Evolutionary conservation across 305 asterid species (phyloP), one percentile per base, ranked within the genome.

Genomic region (Fraxinus nigra): DNA sequence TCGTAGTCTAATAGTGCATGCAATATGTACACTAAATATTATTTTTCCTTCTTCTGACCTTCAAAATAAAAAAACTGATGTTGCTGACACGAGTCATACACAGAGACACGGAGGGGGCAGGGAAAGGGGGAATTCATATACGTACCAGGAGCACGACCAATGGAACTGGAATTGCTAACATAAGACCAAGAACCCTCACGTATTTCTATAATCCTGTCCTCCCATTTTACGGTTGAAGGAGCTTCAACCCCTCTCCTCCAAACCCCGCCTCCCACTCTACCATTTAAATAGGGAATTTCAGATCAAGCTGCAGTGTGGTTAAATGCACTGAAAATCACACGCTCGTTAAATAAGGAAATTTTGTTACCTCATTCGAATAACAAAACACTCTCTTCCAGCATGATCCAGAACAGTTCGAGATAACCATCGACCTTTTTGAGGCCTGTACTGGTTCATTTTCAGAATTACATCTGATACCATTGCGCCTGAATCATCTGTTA

Each of bases 401-500:
- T 95, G 97, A 82, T 95, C 99, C 78, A 93, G 87, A 82, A 93
- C 97, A 1, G 99, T 93, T 20, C 97, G 91, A 37, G 98, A 90
- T 72, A 95, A 79, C 99, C 98, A 95, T 70, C 99, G 89, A 24
- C 99, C 99, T 86, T 90, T 94, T 81, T 95, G 99, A 16, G 98
- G 98, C 16, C 93, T 89, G 79, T 93, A 93, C 22, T 82, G 91
- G 83, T 92, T 93, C 98, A 93, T 90, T 86, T 72, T 92, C 87
- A 95, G 85, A 84, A 93, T 90, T n/a, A 95, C 90, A 72, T 95
- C 99, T 2, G 99, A 95, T 78, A 95, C 81, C 99, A 95, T 95
- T 2, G 95, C 95, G 1, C 98, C 99, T 0, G 97, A 91, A 87
- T 95, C 97, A 81, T 95, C 99, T 0, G 97, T 93, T 43, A 93